Base-by-base conservation (phyloP, 805 yeast species). In the Hanseniaspora mollemarum region DNA sequence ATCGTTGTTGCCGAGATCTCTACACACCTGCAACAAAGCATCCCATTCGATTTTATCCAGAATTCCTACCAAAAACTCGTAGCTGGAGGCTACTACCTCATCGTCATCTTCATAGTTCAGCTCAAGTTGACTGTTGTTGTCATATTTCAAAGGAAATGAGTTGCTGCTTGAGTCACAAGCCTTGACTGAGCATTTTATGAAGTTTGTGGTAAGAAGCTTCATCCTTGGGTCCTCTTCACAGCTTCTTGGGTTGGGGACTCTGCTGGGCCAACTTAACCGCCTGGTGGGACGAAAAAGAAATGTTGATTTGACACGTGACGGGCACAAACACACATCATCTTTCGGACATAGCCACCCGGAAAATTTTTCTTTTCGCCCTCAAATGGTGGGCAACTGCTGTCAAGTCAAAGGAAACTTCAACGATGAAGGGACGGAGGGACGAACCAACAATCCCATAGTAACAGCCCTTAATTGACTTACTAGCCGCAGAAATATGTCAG, bases 201-300 rank as follows among this genome's bases (percentile, higher is more conserved):
- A 92, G 67, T 92, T 92, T 12, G 96, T 85, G n/a, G 98, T 90
- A 25, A 92, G 70, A 60, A 90, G 79, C 69, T 92, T 90, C 98
- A 90, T 90, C 28, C 15, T 40, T n/a, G n/a, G n/a, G n/a, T n/a
- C n/a, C n/a, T n/a, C n/a, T n/a, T n/a, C n/a, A n/a, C n/a, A n/a
- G n/a, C n/a, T n/a, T 39, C 7, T 25, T 39, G 29, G 18, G 10
- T 39, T n/a, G n/a, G n/a, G n/a, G n/a, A n/a, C n/a, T n/a, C n/a
- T n/a, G n/a, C n/a, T n/a, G n/a, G n/a, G n/a, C n/a, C n/a, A n/a
- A n/a, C n/a, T n/a, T n/a, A n/a, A n/a, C n/a, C n/a, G n/a, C n/a
- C n/a, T n/a, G n/a, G n/a, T n/a, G n/a, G n/a, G n/a, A n/a, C n/a
- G n/a, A n/a, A n/a, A n/a, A n/a, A n/a, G n/a, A n/a, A n/a, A n/a